Conservation (phyloP, 108 stramenopile genomes). For the Nitzschia sp. region DNA sequence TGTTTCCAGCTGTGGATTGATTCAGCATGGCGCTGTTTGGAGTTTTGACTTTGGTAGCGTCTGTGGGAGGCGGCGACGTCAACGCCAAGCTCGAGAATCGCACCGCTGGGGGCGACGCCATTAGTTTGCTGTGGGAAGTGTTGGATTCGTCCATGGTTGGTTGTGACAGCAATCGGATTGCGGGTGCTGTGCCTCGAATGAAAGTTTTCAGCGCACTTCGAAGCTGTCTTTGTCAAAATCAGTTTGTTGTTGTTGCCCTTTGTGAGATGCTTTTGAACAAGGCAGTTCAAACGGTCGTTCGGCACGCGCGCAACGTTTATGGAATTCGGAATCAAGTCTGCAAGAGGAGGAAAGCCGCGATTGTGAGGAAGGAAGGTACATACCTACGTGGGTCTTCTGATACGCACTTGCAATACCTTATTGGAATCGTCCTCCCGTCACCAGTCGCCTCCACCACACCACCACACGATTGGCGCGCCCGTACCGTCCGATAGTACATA, state of each 20-base stretch:
- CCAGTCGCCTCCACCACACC: no score
- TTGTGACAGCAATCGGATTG: no score
- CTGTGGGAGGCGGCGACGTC: slow-evolving; percentile 15
- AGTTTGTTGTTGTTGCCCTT: slow-evolving; percentile 4
- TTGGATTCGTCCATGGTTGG: slow-evolving; percentile 1
- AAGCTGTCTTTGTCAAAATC: no score
- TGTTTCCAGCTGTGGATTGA: slow-evolving; percentile 2
- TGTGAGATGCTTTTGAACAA: not conserved
- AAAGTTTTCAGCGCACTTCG: no score
- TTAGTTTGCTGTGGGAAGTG: not conserved
- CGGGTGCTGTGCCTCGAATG: no score
- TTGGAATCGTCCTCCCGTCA: no score
- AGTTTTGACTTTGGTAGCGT: slow-evolving; percentile 8
- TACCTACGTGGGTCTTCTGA: no score
- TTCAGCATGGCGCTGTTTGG: slow-evolving; percentile 1
- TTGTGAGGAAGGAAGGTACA: no score
- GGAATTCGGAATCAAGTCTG: slow-evolving; percentile 2
- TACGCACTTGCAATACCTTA: no score
- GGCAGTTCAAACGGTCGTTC: not conserved
- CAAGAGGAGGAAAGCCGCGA: no score
- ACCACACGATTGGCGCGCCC: no score
- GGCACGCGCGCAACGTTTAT: not conserved
- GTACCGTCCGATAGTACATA: no score
- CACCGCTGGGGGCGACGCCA: slow-evolving; percentile 12
- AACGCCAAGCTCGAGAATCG: slow-evolving; percentile 4